phyloP scores from a whole-genome alignment of 352 stramenopile genomes.

The Pythium myriotylum region DNA sequence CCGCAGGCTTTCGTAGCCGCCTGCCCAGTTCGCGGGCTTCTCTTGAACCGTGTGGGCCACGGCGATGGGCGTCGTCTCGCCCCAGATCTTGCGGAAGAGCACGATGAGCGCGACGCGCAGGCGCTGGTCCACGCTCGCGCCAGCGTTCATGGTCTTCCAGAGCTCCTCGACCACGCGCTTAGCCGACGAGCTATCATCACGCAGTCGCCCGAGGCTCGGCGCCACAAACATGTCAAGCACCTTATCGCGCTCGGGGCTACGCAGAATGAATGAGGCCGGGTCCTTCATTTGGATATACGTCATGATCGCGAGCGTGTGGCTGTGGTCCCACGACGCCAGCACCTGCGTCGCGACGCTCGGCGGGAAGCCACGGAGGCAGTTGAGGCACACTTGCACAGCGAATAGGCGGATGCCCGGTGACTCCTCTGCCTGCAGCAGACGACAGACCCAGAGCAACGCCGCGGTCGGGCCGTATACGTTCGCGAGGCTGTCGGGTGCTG shows the following conservation, averaged over 20 bases:
- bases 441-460: slow-evolving; percentile 68
- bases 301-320: slow-evolving; percentile 77
- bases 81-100: slow-evolving; percentile 81
- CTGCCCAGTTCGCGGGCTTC: slow-evolving; percentile 74
- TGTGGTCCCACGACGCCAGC: slow-evolving; percentile 81
- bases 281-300: slow-evolving; percentile 81
- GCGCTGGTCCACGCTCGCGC: slow-evolving; percentile 61
- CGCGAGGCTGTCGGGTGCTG: slow-evolving; percentile 31
- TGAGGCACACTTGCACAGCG: slow-evolving; percentile 75
- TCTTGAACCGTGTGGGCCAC: slow-evolving; percentile 84
- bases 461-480: slow-evolving; percentile 71
- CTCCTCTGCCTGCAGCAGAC: slow-evolving; percentile 62
- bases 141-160: slow-evolving; percentile 79
- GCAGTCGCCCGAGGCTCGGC: slow-evolving; percentile 64
- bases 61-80: slow-evolving; percentile 77
- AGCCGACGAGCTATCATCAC: slow-evolving; percentile 75
- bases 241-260: slow-evolving; percentile 76
- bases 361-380: slow-evolving; percentile 81
- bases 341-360: slow-evolving; percentile 71
- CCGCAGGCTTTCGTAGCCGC: slow-evolving; percentile 80
- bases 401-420: slow-evolving; percentile 79
- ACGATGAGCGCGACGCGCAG: slow-evolving; percentile 77
- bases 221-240: slow-evolving; percentile 59
- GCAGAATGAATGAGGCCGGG: slow-evolving; percentile 69
- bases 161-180: slow-evolving; percentile 66